Evolutionary conservation across 2,329 filamentous ascomycete genomes (phyloP), one percentile per base, ranked within the genome.

Genomic region (Beauveria pseudobassiana): DNA sequence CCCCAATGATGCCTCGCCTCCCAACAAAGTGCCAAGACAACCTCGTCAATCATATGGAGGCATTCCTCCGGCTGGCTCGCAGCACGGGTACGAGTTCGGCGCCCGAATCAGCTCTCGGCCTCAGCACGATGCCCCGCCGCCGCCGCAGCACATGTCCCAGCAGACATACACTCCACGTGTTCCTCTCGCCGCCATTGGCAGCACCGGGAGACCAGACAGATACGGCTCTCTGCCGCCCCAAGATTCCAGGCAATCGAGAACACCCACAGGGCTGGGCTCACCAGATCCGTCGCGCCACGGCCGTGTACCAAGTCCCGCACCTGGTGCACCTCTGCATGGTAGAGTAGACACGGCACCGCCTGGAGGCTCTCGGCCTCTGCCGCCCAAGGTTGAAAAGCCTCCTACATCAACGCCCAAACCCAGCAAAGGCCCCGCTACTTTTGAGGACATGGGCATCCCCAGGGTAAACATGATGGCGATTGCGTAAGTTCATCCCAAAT

Each of bases 401-500:
- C 56, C 70, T 63, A 65, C 73, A 63, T 74, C 68, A 18, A 74
- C 77, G 7, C 69, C 75, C 22, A 73, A 76, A 65, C 65, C 78
- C 3, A 76, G 77, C 55, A 90, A 92, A 71, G 95, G 93, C 12
- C 93, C 95, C 1, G 91, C 95, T 69, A 98, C 95, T 0, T 99
- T 99, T 73, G 93, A 97, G 72, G 93, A 96, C 72, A 99, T 99
- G 95, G 95, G 95, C 45, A 93, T 99, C 68, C 91, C 7, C 83
- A 87, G 69, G 87, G 82, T 53, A 93, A 95, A 75, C 83, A 87
- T 64, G 90, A 96, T n/a, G 84, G 85, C 67, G 93, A 98, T 76
- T 99, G 93, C 79, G 93, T 97, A 85, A 82, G 83, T 82, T 22
- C 3, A 14, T 24, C 7, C 20, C 55, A 7, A 49, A 50, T n/a